Evolutionary conservation across 2,329 filamentous ascomycete genomes (phyloP).

Genomic region (Xylariales sp.): DNA sequence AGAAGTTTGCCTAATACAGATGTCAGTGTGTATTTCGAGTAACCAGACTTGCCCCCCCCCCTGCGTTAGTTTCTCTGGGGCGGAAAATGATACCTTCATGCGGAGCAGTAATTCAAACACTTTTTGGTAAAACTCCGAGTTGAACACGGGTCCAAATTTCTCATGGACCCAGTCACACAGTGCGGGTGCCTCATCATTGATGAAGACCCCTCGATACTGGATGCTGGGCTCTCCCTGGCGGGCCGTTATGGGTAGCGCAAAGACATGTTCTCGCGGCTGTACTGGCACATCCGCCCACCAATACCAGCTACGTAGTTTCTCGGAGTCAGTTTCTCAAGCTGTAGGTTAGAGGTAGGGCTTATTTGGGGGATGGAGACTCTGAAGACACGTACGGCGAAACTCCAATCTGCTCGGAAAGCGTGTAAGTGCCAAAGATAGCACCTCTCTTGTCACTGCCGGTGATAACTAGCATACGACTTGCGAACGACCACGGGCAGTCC

Average conservation of each 20-base stretch:
- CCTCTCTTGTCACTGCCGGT: slow-evolving; percentile 55
- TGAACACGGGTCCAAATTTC: slow-evolving; percentile 44
- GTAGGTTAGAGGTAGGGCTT: too few species aligned
- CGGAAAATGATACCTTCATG: too few species aligned
- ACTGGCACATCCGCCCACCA: slow-evolving; percentile 62
- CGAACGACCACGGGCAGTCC: too few species aligned
- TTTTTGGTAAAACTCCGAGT: slow-evolving; percentile 61
- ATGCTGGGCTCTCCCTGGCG: slow-evolving; percentile 57
- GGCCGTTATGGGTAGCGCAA: slow-evolving; percentile 48
- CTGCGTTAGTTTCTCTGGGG: too few species aligned
- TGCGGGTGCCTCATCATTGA: slow-evolving; percentile 67
- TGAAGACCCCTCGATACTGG: slow-evolving; percentile 65
- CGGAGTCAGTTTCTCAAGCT: too few species aligned
- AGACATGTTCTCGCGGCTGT: slow-evolving; percentile 47
- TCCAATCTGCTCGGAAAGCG: slow-evolving; percentile 68
- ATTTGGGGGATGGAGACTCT: too few species aligned
- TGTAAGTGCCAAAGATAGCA: slow-evolving; percentile 67
- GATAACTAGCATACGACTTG: too few species aligned
- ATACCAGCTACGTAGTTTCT: too few species aligned
- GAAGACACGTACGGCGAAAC: slow-evolving; percentile 68
- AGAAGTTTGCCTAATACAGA: slow-evolving; percentile 68
- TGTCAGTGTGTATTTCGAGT: too few species aligned
- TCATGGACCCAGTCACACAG: slow-evolving; percentile 66
- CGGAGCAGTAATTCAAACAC: slow-evolving; percentile 70
- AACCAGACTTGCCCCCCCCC: too few species aligned